A percentile compares a stretch with the other conserved stretches of the same genome.
Evolutionary conservation across 164 flowering plant species (phyloP).

Genomic region (Nymphaea thermarum): DNA sequence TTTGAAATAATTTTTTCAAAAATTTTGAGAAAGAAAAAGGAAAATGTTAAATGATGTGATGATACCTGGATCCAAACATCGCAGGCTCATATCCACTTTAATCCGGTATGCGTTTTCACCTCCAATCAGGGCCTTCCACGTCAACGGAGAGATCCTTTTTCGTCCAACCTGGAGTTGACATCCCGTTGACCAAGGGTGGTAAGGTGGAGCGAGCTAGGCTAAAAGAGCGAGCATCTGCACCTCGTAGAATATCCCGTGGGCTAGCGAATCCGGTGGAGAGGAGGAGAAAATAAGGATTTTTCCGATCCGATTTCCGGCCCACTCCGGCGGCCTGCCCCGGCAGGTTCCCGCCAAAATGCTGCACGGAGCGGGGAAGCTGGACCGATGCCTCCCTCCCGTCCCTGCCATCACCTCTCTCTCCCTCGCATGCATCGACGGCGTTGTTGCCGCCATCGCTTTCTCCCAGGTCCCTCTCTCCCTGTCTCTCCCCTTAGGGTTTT

Average conservation of each 20-base stretch:
- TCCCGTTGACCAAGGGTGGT: not conserved
- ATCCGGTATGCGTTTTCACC: not conserved
- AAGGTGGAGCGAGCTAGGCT: not conserved
- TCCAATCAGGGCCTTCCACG: not conserved
- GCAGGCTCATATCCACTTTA: not conserved
- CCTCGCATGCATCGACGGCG: constrained; percentile 32
- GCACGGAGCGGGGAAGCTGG: constrained; percentile 1
- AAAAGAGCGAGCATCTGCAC: not conserved
- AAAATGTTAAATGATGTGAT: too few relatives aligned
- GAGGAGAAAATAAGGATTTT: not conserved
- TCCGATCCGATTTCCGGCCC: not conserved
- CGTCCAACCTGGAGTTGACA: not conserved
- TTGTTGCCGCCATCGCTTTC: constrained; percentile 32
- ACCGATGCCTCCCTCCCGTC: constrained; percentile 18
- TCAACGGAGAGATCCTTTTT: not conserved
- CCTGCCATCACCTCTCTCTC: constrained; percentile 23
- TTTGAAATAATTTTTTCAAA: too few relatives aligned
- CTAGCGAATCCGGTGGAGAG: not conserved
- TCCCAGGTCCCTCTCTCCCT: constrained; percentile 22
- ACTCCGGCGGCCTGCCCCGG: not conserved
- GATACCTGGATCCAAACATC: too few relatives aligned
- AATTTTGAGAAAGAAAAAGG: too few relatives aligned
- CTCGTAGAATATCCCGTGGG: not conserved
- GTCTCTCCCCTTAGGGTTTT: not conserved
- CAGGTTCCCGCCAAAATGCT: constrained; percentile 1